These are phyloP conservation scores for Trichosporon faecale DNA, from an alignment of 1,284 basidiomycete species.

Conservation along the genomic window DNA sequence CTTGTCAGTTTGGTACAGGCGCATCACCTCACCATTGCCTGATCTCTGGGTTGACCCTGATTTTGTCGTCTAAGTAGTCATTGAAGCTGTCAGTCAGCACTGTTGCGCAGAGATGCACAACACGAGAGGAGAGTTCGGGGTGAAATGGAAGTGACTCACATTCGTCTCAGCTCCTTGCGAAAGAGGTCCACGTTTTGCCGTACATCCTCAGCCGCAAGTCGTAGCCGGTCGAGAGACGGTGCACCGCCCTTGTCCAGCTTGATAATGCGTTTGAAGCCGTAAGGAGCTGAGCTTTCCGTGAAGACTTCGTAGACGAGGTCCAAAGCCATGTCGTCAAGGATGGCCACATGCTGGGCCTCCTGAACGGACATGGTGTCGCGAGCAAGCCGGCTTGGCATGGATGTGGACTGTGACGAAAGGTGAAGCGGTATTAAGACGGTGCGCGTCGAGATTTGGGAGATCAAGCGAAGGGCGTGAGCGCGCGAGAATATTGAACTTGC, in stretches of 20 bases:
- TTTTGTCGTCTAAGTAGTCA: neutral
- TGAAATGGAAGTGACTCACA: neutral
- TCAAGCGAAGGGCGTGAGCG: neutral
- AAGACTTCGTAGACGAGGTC: constrained; percentile 11
- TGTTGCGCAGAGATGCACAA: neutral
- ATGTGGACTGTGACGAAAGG: neutral
- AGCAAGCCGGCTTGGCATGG: neutral
- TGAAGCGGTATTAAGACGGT: neutral
- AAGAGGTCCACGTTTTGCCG: constrained; percentile 2
- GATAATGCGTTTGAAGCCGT: constrained; percentile 12
- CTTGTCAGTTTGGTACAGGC: neutral
- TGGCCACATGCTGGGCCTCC: constrained; percentile 13
- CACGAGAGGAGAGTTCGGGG: neutral
- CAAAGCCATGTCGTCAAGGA: constrained; percentile 14
- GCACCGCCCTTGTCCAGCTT: constrained; percentile 8
- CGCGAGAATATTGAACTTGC: neutral
- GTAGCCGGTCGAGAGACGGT: neutral
- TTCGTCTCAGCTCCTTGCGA: constrained; percentile 7
- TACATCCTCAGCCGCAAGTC: neutral
- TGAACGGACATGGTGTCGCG: constrained; percentile 7
- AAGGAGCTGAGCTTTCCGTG: neutral
- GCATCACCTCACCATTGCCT: neutral
- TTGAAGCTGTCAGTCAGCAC: neutral
- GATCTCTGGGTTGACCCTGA: constrained; percentile 11
- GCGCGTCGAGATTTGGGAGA: neutral